phyloP scores from a whole-genome alignment of 2,329 filamentous ascomycete genomes.

The Penicillium sp. region DNA sequence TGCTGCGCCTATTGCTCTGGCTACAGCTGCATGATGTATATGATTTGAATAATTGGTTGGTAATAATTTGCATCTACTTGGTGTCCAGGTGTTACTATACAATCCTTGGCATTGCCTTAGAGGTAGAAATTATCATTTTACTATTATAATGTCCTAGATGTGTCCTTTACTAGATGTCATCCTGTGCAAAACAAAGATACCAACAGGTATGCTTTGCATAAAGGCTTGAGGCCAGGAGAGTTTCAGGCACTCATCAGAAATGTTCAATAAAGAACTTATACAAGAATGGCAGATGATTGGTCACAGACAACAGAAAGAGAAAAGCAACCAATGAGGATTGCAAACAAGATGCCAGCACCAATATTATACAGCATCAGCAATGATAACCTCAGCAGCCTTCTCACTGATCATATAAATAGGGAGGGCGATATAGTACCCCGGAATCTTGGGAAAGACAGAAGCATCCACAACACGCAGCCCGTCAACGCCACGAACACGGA shows the following conservation, averaged over 20 bases:
- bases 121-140: not conserved
- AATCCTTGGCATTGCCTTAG: too few species aligned
- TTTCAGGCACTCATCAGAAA: too few species aligned
- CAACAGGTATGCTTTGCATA: too few species aligned
- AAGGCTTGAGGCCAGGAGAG: too few species aligned
- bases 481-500: constrained; percentile 48
- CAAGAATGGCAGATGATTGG: not conserved
- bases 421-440: constrained; percentile 47
- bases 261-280: not conserved
- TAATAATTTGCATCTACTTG: not conserved
- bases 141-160: too few species aligned
- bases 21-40: not conserved
- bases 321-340: too few species aligned
- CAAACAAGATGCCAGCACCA: not conserved
- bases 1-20: not conserved
- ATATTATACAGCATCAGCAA: constrained; percentile 10
- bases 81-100: not conserved
- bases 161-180: not conserved
- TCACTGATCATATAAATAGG: constrained; percentile 51
- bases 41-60: too few species aligned
- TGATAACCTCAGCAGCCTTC: constrained; percentile 54
- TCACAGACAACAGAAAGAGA: not conserved
- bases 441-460: constrained; percentile 48
- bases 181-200: too few species aligned
- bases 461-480: constrained; percentile 56